These are phyloP conservation scores for Neofusicoccum laricinum DNA, from an alignment of 2,329 filamentous ascomycete species.

Conservation along the genomic window DNA sequence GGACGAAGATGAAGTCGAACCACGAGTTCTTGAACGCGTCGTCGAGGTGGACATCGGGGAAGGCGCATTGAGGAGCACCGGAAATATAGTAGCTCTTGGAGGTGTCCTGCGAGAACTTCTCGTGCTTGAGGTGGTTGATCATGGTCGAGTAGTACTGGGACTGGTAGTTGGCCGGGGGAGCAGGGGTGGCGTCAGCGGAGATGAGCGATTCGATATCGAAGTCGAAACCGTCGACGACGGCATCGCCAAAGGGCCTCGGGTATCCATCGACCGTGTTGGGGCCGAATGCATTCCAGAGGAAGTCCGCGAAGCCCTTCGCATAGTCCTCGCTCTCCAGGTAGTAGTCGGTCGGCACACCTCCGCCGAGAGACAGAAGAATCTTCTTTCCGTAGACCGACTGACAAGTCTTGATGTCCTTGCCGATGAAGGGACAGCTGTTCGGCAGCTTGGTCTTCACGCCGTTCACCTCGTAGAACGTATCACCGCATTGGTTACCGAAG, in stretches of 20 bases:
- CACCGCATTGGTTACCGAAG: conserved; percentile 58
- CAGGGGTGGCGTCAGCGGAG: conserved; percentile 39
- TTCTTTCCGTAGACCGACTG: conserved; percentile 64
- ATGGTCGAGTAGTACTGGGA: conserved; percentile 47
- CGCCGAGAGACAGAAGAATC: conserved; percentile 69
- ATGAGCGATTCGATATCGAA: conserved; percentile 69
- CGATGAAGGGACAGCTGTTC: conserved; percentile 28
- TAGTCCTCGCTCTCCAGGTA: conserved; percentile 64
- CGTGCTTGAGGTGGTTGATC: conserved; percentile 46
- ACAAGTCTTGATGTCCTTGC: conserved; percentile 54
- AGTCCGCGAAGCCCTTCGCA: conserved; percentile 45
- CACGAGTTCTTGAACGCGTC: conserved; percentile 51
- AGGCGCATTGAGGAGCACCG: conserved; percentile 68
- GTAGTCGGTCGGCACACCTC: conserved; percentile 48
- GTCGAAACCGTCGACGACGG: conserved; percentile 71
- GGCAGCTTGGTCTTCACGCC: conserved; percentile 52
- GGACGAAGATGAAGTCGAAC: conserved; percentile 62
- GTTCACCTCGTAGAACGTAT: conserved; percentile 58
- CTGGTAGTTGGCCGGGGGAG: conserved; percentile 26
- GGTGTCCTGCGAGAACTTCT: conserved; percentile 33
- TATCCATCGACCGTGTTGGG: conserved; percentile 46
- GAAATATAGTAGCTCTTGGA: conserved; percentile 58
- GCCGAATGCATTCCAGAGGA: conserved; percentile 70
- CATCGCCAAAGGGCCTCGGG: conserved; percentile 64
- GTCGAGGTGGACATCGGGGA: conserved; percentile 59